phyloP scores from a whole-genome alignment of 192 early-diverging fungal genomes.

The Gamsiella multidivaricata region DNA sequence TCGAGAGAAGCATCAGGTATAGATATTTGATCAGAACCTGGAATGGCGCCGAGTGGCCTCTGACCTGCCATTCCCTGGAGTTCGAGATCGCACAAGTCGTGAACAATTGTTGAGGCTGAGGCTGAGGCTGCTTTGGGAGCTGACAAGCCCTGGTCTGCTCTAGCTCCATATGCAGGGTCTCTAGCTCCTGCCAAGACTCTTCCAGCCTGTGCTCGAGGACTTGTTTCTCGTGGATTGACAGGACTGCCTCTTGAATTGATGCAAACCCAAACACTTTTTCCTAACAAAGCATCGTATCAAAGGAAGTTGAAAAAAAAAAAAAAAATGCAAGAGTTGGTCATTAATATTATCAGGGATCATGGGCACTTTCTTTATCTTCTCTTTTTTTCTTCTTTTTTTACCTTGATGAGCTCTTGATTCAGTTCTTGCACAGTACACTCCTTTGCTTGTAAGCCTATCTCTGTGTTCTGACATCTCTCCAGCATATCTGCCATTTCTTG shows the following conservation, averaged over 20 bases:
- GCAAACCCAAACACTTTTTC: conserved; percentile 22
- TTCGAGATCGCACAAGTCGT: no score
- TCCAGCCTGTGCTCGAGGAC: conserved; percentile 8
- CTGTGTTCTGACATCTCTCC: conserved; percentile 9
- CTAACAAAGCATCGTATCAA: not conserved
- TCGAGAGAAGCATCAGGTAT: not conserved
- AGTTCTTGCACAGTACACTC: not conserved
- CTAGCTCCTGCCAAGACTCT: conserved; percentile 7
- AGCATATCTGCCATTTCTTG: conserved; percentile 18
- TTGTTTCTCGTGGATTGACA: conserved; percentile 26
- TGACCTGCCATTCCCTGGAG: no score
- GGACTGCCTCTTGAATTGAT: conserved; percentile 22
- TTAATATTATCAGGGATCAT: not conserved
- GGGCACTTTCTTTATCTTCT: not conserved
- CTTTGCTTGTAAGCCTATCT: not conserved
- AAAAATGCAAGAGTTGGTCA: no score
- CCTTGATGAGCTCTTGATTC: conserved; percentile 5
- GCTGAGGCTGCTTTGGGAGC: no score
- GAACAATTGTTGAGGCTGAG: no score
- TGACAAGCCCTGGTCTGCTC: not conserved
- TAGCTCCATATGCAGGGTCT: not conserved
- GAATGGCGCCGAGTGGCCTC: not conserved
- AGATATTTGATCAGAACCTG: not conserved
- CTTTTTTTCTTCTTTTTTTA: not conserved
- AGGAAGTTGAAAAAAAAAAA: not conserved